phyloP scores from a whole-genome alignment of 805 yeast genomes.

The Starmerella tilneyi region DNA sequence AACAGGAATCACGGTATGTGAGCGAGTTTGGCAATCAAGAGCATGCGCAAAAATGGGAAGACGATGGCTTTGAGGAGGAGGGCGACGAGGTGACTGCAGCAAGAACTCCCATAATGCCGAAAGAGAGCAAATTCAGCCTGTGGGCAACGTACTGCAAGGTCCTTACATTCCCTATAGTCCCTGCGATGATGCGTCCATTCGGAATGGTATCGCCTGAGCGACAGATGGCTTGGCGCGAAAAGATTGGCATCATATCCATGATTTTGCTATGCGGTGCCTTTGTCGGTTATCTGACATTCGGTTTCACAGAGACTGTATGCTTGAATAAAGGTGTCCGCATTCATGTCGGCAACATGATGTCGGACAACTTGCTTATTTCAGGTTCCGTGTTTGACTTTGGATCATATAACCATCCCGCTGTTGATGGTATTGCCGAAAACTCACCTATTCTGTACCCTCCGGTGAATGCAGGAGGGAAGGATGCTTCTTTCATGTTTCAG shows the following conservation, averaged over 20 bases:
- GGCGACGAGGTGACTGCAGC: too few species aligned
- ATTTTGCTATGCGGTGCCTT: conserved; percentile 63
- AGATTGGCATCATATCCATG: conserved; percentile 70
- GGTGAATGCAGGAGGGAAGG: conserved; percentile 56
- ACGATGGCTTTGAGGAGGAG: conserved; percentile 15
- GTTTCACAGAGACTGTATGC: conserved; percentile 79
- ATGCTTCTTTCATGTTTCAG: conserved; percentile 61
- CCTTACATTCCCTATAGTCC: conserved; percentile 89
- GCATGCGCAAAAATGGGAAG: too few species aligned
- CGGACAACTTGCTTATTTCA: conserved; percentile 60
- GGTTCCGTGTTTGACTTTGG: conserved; percentile 72
- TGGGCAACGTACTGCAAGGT: conserved; percentile 77
- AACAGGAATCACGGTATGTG: too few species aligned
- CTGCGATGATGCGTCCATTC: conserved; percentile 53
- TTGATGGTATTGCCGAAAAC: conserved; percentile 59
- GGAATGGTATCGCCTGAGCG: conserved; percentile 73
- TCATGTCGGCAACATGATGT: conserved; percentile 47
- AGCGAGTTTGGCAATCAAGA: too few species aligned
- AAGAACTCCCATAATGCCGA: conserved; percentile 20
- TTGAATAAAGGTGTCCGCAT: conserved; percentile 39
- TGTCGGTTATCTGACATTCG: conserved; percentile 82
- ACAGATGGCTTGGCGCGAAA: conserved; percentile 96
- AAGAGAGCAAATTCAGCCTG: conserved; percentile 30
- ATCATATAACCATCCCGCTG: conserved; percentile 64
- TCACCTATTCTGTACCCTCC: conserved; percentile 77